Conservation (phyloP, 768 basidiomycete species). For the Leccinum variicolor region DNA sequence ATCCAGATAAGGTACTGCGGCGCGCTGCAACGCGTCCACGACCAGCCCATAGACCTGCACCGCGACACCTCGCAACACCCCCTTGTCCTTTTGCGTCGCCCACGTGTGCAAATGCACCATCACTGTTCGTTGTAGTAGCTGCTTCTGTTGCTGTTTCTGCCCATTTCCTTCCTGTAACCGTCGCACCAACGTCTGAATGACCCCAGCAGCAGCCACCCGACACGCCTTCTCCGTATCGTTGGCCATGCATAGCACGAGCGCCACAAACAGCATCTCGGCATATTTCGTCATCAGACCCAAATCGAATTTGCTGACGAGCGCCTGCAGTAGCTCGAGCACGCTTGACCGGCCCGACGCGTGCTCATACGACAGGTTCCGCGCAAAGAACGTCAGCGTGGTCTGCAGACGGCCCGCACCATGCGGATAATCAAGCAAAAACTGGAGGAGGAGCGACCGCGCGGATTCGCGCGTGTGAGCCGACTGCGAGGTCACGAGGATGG, state of each 20-base stretch:
- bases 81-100: slow-evolving; percentile 61
- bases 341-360: slow-evolving; percentile 89
- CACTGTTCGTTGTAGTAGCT: slow-evolving; percentile 52
- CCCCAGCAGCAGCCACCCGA: slow-evolving; percentile 80
- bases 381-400: slow-evolving; percentile 86
- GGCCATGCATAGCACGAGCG: slow-evolving; percentile 87
- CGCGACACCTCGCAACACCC: slow-evolving; percentile 66
- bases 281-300: slow-evolving; percentile 70
- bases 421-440: slow-evolving; percentile 96
- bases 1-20: slow-evolving; percentile 42
- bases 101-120: slow-evolving; percentile 76
- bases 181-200: slow-evolving; percentile 73
- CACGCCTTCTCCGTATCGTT: slow-evolving; percentile 93
- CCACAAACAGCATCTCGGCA: slow-evolving; percentile 85
- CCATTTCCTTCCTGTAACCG: slow-evolving; percentile 62
- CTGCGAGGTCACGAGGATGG: slow-evolving; percentile 92
- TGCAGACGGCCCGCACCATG: slow-evolving; percentile 90
- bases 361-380: slow-evolving; percentile 87
- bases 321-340: slow-evolving; percentile 90
- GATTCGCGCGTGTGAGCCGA: slow-evolving; percentile 88
- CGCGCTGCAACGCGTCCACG: slow-evolving; percentile 60
- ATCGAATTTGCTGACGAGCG: slow-evolving; percentile 83
- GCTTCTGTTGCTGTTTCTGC: slow-evolving; percentile 42
- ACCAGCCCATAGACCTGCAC: slow-evolving; percentile 81
- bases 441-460: slow-evolving; percentile 82